Conservation (phyloP, 768 basidiomycete species). For the Chalciporus pseudorubinellus region DNA sequence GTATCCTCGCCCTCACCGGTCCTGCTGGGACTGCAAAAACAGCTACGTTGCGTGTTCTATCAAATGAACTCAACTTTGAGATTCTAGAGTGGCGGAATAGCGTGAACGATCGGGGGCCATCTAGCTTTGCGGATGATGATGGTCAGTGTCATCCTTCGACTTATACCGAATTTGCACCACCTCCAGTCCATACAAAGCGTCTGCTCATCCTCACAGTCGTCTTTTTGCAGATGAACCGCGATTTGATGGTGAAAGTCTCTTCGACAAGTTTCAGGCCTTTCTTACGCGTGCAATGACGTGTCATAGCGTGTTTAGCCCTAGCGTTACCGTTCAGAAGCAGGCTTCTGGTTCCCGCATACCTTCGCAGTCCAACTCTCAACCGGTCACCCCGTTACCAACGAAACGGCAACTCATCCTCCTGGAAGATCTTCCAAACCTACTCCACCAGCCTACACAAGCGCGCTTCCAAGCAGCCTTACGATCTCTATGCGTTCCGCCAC, state of each 20-base stretch:
- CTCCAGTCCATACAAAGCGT: not conserved
- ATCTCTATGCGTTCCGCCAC: conserved; percentile 42
- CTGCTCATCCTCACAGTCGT: not conserved
- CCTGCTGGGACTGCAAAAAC: conserved; percentile 93
- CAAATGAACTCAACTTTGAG: conserved; percentile 72
- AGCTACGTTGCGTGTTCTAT: conserved; percentile 72
- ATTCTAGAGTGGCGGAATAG: conserved; percentile 84
- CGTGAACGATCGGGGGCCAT: conserved; percentile 46
- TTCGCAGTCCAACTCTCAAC: conserved; percentile 1
- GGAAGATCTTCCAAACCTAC: conserved; percentile 89
- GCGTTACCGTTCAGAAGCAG: conserved; percentile 9
- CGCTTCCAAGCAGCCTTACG: conserved; percentile 73
- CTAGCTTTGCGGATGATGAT: conserved; percentile 19
- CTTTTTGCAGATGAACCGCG: conserved; percentile 11
- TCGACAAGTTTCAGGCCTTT: conserved; percentile 74
- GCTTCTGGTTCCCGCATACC: conserved; percentile 2
- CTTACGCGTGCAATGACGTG: conserved; percentile 67
- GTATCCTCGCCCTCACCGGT: conserved; percentile 82
- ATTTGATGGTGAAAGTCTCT: conserved; percentile 31
- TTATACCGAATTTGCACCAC: not conserved
- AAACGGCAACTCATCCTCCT: conserved; percentile 69
- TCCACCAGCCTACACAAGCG: conserved; percentile 64
- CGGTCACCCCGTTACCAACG: conserved; percentile 3
- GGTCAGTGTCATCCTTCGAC: conserved; percentile 4
- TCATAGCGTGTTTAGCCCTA: conserved; percentile 44